Base-by-base conservation (phyloP, 2,329 filamentous ascomycete species). In the Pyrenochaeta sp. region DNA sequence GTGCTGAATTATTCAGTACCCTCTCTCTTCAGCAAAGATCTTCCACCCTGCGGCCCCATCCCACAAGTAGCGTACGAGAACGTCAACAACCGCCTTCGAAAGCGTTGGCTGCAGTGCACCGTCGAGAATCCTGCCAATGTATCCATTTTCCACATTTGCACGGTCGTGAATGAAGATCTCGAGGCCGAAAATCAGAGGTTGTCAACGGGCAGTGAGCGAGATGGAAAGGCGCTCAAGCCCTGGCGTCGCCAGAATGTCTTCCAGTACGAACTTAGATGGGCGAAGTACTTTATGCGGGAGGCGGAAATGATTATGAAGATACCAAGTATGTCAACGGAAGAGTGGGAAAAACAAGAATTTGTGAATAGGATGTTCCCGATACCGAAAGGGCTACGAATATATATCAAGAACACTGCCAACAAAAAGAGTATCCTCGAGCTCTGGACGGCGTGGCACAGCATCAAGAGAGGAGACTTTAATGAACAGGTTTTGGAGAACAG, bases 61-160 rank as follows among this genome's bases (percentile, higher is more conserved):
- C 20, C 58, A 9, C 67, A 70, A 46, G 41, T 71, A 44, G 68
- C 68, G 7, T 72, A 71, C 47, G 45, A 64, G 9, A 68, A 66
- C 31, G 50, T 68, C 14, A 53, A 54, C 29, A 42, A 31, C 4
- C 45, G 56, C 2, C 62, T 72, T 3, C 66, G 66, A 32, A 20
- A 56, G 10, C 44, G 44, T n/a, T 71, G 64, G 64, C 51, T 68
- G 6, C 31, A 44, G 17, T 29, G 42, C 9, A 21, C 39, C 6
- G 39, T 17, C 45, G 45, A 15, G 36, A n/a, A 23, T 39, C 27
- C 12, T 20, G 33, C 0, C 14, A 18, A 53, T 12, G 14, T 52
- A 7, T 18, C 36, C 30, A 7, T 51, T 6, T 9, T 33, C 12
- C 49, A 60, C 9, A 37, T 67, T 17, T 67, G 64, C 50, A 37